Percentiles rank a stretch among this genome's conserved stretches.
Evolutionary conservation across 768 basidiomycete genomes (phyloP).

Genomic region (Gymnopilus junonius): DNA sequence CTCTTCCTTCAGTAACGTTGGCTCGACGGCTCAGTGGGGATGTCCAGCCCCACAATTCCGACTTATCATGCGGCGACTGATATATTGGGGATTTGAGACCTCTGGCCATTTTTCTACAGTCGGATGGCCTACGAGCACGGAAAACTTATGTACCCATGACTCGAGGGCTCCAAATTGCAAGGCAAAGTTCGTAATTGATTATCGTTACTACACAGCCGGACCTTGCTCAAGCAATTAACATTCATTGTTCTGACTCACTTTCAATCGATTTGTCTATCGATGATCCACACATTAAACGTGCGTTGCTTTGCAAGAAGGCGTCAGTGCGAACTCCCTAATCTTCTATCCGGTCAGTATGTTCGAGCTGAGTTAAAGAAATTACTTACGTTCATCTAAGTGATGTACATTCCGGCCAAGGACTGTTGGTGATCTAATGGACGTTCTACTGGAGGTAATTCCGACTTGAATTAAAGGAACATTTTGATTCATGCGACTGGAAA

Average conservation of each 20-base stretch:
- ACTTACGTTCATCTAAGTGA: too few relatives aligned
- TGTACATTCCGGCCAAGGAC: too few relatives aligned
- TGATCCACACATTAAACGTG: background rate
- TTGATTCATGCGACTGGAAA: background rate
- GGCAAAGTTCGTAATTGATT: background rate
- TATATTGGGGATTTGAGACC: too few relatives aligned
- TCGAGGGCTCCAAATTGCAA: background rate
- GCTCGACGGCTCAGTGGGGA: too few relatives aligned
- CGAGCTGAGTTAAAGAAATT: too few relatives aligned
- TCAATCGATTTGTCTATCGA: background rate
- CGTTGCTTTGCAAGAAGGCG: background rate
- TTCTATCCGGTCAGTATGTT: too few relatives aligned
- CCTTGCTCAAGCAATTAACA: background rate
- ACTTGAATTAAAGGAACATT: slow-evolving; percentile 2
- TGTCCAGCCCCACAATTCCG: background rate
- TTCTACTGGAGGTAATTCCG: background rate
- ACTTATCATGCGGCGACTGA: background rate
- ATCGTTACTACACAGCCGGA: background rate
- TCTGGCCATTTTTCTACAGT: background rate
- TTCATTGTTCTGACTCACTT: background rate
- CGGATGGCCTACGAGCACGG: background rate
- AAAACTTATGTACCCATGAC: background rate
- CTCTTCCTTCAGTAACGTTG: background rate
- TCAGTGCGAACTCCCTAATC: too few relatives aligned
- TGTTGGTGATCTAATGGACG: background rate